phyloP scores from a whole-genome alignment of 345 rosid species.

The Hibiscus trionum region DNA sequence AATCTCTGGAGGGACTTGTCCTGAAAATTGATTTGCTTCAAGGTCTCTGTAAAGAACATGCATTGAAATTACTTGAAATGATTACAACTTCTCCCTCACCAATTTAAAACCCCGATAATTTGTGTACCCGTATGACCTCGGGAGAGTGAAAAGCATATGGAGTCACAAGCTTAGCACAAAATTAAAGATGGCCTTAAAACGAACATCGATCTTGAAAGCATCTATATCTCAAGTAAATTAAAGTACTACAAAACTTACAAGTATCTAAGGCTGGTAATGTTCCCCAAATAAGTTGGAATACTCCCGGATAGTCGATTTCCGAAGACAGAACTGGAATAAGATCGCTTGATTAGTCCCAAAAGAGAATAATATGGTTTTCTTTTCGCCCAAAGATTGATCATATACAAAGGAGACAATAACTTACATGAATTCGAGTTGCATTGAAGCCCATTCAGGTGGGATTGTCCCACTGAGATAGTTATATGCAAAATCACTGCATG shows the following conservation, averaged over 20 bases:
- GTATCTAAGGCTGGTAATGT: slow-evolving; percentile 34
- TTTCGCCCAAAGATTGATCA: background rate
- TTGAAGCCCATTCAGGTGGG: slow-evolving; percentile 52
- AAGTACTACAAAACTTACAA: slow-evolving; percentile 31
- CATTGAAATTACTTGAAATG: background rate
- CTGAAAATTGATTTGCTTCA: slow-evolving; percentile 55
- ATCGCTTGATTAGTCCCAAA: background rate
- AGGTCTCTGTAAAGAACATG: slow-evolving; percentile 33
- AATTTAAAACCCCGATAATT: background rate
- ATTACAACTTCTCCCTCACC: background rate
- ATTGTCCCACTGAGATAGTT: slow-evolving; percentile 51
- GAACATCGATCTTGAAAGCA: background rate
- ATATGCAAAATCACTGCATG: slow-evolving; percentile 49
- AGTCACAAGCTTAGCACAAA: background rate
- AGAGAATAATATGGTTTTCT: background rate
- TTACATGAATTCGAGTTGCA: slow-evolving; percentile 40
- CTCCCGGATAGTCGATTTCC: slow-evolving; percentile 51
- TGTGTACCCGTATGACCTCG: too few species aligned
- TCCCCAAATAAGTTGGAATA: slow-evolving; percentile 45
- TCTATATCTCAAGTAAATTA: background rate
- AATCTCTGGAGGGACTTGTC: slow-evolving; percentile 43
- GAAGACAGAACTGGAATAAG: slow-evolving; percentile 34
- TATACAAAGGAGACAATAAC: slow-evolving; percentile 17
- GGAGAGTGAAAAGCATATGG: background rate
- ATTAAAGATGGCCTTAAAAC: background rate